These are phyloP conservation scores for Populus simonii DNA, from an alignment of 345 rosid genomes.

Conservation along the genomic window DNA sequence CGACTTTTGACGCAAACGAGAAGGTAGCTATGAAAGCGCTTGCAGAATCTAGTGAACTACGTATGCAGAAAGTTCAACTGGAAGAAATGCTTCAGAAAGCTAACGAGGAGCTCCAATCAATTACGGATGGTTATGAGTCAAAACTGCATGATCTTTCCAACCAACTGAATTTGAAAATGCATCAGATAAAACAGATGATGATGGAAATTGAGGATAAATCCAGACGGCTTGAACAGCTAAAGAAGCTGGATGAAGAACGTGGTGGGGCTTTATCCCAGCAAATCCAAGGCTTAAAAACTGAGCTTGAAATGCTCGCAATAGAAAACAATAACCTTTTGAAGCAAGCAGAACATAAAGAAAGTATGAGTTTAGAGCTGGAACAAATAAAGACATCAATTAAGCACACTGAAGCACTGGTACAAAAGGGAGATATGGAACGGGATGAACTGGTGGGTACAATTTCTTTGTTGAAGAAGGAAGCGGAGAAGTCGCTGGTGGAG, in stretches of 20 bases:
- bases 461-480: conserved; percentile 46
- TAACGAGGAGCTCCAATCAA: conserved; percentile 46
- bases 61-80: conserved; percentile 51
- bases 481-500: conserved; percentile 41
- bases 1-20: conserved; percentile 76
- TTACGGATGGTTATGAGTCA: conserved; percentile 46
- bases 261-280: conserved; percentile 33
- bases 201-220: conserved; percentile 49
- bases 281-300: conserved; percentile 38
- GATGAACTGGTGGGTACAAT: conserved; percentile 37
- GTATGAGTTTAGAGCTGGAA: conserved; percentile 42
- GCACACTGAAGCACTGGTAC: conserved; percentile 43
- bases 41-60: conserved; percentile 63
- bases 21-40: conserved; percentile 73
- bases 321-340: conserved; percentile 29
- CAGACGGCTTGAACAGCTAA: conserved; percentile 46
- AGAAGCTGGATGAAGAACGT: conserved; percentile 48
- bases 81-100: conserved; percentile 63
- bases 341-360: conserved; percentile 37
- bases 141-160: conserved; percentile 46
- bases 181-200: conserved; percentile 42
- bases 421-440: conserved; percentile 39
- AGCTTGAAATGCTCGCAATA: conserved; percentile 37
- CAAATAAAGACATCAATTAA: conserved; percentile 35
- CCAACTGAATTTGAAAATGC: conserved; percentile 40